phyloP scores from a whole-genome alignment of 1,139 yeast genomes.

The Suhomyces atakaporum region DNA sequence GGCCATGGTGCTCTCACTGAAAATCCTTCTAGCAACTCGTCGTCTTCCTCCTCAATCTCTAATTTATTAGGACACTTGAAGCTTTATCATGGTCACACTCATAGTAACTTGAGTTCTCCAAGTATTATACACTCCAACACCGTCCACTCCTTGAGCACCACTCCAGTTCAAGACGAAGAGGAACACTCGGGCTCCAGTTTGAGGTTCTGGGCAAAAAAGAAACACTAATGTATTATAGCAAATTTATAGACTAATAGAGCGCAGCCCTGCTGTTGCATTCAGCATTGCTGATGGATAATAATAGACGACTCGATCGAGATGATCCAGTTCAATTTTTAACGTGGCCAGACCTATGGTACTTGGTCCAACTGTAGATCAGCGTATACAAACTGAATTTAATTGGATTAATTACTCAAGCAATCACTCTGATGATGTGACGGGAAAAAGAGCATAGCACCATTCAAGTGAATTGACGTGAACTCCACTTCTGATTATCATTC shows the following conservation, averaged over 20 bases:
- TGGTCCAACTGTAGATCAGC: no score
- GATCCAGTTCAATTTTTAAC: no score
- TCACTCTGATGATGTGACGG: no score
- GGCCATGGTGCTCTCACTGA: constrained; percentile 6
- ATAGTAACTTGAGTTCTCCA: constrained; percentile 7
- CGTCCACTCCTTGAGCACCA: constrained; percentile 8
- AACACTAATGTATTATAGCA: constrained; percentile 11
- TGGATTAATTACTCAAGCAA: no score
- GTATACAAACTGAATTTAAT: no score
- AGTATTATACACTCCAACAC: constrained; percentile 8
- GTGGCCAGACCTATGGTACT: no score
- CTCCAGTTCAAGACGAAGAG: constrained; percentile 9
- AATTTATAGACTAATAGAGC: constrained; percentile 11
- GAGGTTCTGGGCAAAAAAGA: constrained; percentile 19
- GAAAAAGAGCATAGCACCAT: no score
- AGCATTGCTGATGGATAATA: no score
- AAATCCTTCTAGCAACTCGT: constrained; percentile 10
- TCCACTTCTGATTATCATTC: no score
- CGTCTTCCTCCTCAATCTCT: constrained; percentile 28
- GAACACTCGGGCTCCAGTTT: constrained; percentile 8
- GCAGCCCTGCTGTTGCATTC: no score
- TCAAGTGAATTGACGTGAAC: no score
- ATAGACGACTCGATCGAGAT: no score
- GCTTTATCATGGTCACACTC: constrained; percentile 13
- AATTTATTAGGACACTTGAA: constrained; percentile 34